Evolutionary conservation across 441 rosid genomes (phyloP).

Genomic region (Corymbia citriodora): DNA sequence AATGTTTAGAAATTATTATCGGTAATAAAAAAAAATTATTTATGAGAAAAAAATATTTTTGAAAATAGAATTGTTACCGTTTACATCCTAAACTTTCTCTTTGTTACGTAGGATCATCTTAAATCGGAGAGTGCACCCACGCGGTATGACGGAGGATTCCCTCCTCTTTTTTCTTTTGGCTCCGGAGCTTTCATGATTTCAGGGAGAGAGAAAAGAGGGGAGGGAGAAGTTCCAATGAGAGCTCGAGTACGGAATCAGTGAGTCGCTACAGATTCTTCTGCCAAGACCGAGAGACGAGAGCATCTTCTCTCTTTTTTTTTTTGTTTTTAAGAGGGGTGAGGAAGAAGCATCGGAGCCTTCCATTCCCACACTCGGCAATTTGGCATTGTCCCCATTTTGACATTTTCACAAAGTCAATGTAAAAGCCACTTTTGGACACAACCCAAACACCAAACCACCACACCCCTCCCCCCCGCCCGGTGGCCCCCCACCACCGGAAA

Average conservation of each 20-base stretch:
- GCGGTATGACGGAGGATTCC: background rate
- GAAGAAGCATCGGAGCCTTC: background rate
- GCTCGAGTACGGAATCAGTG: background rate
- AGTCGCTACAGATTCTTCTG: background rate
- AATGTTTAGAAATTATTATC: no score
- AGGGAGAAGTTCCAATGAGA: background rate
- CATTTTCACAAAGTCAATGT: conserved; percentile 38
- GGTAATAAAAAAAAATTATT: no score
- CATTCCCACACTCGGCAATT: background rate
- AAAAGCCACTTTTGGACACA: background rate
- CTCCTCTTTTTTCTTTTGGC: background rate
- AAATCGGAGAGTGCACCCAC: background rate
- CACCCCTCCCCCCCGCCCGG: background rate
- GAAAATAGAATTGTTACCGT: no score
- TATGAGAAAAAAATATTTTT: no score
- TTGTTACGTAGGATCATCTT: background rate
- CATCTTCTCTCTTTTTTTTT: background rate
- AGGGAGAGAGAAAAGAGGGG: background rate
- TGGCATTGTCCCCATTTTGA: conserved; percentile 22
- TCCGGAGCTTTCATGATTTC: background rate
- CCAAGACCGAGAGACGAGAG: background rate
- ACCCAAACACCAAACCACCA: background rate
- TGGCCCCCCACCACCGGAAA: background rate
- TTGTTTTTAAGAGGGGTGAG: background rate
- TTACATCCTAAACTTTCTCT: background rate